Percentiles rank a stretch among this genome's conserved stretches.
Evolutionary conservation across 441 rosid species (phyloP).

Genomic region (Brassica balearica): DNA sequence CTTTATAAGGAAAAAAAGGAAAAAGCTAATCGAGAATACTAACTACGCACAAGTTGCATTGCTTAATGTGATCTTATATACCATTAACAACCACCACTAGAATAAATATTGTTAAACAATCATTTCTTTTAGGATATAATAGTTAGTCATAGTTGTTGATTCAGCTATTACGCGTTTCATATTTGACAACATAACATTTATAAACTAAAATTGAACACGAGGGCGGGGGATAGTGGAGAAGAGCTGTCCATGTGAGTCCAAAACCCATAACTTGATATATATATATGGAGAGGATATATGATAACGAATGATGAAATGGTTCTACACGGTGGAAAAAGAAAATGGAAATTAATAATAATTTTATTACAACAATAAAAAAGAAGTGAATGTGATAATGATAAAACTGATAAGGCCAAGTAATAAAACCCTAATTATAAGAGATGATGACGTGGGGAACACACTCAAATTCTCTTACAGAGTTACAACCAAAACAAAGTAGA

Average conservation of each 20-base stretch:
- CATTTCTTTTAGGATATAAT: background rate
- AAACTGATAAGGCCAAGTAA: background rate
- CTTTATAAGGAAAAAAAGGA: background rate
- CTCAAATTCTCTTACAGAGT: background rate
- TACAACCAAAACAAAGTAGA: background rate
- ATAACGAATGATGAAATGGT: background rate
- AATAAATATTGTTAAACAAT: background rate
- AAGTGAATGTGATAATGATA: conserved; percentile 2
- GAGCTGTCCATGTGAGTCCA: background rate
- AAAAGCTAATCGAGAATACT: background rate
- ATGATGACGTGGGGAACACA: background rate
- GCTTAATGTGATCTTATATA: background rate
- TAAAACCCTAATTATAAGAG: background rate
- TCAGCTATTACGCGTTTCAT: background rate
- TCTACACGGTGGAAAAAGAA: background rate
- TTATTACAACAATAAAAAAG: background rate
- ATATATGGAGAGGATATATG: background rate
- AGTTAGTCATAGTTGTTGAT: background rate
- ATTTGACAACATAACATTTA: background rate
- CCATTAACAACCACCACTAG: background rate
- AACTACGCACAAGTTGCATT: background rate
- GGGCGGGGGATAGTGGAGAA: background rate
- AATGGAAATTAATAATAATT: background rate
- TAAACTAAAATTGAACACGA: background rate
- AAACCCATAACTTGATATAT: background rate